phyloP scores from a whole-genome alignment of 2,329 filamentous ascomycete genomes.

The Fusarium protoensiforme region DNA sequence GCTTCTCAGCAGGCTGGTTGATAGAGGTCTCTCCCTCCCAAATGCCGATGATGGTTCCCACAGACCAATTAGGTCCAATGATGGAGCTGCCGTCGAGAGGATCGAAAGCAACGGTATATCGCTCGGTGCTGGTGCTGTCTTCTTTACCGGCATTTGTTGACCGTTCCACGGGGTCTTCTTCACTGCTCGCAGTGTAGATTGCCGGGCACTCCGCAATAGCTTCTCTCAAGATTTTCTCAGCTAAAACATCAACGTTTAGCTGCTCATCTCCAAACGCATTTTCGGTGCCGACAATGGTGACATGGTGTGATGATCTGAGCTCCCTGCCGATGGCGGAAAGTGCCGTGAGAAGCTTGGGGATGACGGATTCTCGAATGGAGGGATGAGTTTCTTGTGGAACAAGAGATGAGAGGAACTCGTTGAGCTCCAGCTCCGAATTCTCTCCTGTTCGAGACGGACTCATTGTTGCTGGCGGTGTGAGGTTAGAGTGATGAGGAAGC shows the following conservation, averaged over 20 bases:
- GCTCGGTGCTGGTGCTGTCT: conserved; percentile 45
- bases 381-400: conserved; percentile 37
- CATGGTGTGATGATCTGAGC: conserved; percentile 57
- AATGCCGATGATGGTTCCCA: conserved; percentile 69
- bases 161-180: conserved; percentile 68
- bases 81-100: conserved; percentile 73
- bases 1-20: conserved; percentile 51
- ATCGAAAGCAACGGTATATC: conserved; percentile 71
- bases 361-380: conserved; percentile 56
- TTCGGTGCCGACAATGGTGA: conserved; percentile 60
- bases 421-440: conserved; percentile 3
- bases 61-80: conserved; percentile 67
- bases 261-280: conserved; percentile 71
- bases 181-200: conserved; percentile 65
- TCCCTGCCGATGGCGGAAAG: conserved; percentile 57
- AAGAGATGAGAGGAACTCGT: conserved; percentile 23
- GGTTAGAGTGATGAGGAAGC: background rate
- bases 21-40: conserved; percentile 64
- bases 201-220: conserved; percentile 56
- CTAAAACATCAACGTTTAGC: conserved; percentile 66
- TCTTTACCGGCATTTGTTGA: conserved; percentile 27
- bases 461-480: conserved; percentile 12
- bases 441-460: conserved; percentile 3
- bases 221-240: conserved; percentile 60
- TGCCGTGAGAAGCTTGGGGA: conserved; percentile 60